Conservation (phyloP, 2,329 filamentous ascomycete genomes). For the Sporothrix pseudoabietina region DNA sequence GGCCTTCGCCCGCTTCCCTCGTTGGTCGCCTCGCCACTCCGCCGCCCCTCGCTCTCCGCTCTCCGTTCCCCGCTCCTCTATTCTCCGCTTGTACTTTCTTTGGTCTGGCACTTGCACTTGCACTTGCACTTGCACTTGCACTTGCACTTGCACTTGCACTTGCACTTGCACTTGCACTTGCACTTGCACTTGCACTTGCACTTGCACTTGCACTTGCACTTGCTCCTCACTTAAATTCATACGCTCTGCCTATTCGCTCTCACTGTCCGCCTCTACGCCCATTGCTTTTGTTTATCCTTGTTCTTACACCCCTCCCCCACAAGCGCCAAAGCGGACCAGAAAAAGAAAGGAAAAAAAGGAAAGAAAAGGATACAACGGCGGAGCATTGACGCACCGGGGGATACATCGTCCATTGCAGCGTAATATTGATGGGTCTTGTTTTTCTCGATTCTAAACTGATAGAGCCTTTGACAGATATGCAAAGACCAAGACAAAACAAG, state of each 20-base stretch:
- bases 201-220: neutral
- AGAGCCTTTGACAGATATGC: neutral
- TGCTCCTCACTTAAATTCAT: neutral
- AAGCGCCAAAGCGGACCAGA: neutral
- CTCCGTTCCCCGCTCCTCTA: neutral
- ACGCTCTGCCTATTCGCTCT: neutral
- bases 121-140: neutral
- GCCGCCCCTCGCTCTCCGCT: neutral
- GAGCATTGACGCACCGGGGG: neutral
- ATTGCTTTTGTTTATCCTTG: neutral
- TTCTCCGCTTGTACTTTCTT: neutral
- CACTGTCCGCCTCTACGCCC: neutral
- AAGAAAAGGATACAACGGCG: neutral
- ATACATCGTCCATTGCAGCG: neutral
- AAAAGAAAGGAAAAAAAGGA: neutral
- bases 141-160: neutral
- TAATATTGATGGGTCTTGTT: neutral
- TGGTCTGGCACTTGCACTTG: neutral
- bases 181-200: neutral
- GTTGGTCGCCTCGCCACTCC: conserved; percentile 9
- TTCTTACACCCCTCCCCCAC: neutral
- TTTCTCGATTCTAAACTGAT: neutral
- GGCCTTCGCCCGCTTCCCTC: neutral
- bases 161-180: neutral
- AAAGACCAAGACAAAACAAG: neutral